Conservation (phyloP, 768 basidiomycete species). For the Dacryopinax primogenitus region DNA sequence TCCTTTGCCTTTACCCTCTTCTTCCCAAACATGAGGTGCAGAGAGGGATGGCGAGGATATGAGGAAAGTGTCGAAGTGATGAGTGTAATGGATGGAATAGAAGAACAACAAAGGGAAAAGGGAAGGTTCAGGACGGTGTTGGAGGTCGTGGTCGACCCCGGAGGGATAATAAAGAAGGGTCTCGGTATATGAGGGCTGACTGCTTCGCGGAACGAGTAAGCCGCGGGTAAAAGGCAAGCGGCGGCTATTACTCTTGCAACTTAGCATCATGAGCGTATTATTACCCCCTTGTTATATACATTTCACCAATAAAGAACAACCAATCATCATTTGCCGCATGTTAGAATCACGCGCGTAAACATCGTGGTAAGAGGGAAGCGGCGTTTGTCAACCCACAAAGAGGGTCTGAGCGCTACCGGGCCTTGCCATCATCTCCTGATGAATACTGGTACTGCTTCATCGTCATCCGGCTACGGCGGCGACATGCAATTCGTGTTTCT, state of each 20-base stretch:
- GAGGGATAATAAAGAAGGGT: too few relatives aligned
- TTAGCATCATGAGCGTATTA: too few relatives aligned
- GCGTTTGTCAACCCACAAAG: not conserved
- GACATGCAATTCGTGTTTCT: not conserved
- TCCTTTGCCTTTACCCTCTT: constrained; percentile 11
- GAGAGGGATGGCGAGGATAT: not conserved
- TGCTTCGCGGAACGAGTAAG: not conserved
- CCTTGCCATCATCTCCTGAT: not conserved
- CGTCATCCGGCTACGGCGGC: constrained; percentile 4
- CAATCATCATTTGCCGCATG: too few relatives aligned
- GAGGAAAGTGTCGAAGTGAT: not conserved
- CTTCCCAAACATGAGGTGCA: not conserved
- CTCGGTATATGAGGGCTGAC: too few relatives aligned
- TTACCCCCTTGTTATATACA: not conserved
- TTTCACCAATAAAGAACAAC: not conserved
- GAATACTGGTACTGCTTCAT: too few relatives aligned
- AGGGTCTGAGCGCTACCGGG: not conserved
- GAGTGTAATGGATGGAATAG: not conserved
- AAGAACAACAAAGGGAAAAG: not conserved
- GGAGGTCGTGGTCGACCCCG: too few relatives aligned
- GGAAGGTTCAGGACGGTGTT: too few relatives aligned
- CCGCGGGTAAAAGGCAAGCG: too few relatives aligned
- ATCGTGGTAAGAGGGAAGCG: too few relatives aligned
- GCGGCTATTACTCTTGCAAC: too few relatives aligned
- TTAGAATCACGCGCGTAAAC: too few relatives aligned